These are phyloP conservation scores for Podaxis carcinomalis DNA, from an alignment of 768 basidiomycete genomes.

Conservation along the genomic window DNA sequence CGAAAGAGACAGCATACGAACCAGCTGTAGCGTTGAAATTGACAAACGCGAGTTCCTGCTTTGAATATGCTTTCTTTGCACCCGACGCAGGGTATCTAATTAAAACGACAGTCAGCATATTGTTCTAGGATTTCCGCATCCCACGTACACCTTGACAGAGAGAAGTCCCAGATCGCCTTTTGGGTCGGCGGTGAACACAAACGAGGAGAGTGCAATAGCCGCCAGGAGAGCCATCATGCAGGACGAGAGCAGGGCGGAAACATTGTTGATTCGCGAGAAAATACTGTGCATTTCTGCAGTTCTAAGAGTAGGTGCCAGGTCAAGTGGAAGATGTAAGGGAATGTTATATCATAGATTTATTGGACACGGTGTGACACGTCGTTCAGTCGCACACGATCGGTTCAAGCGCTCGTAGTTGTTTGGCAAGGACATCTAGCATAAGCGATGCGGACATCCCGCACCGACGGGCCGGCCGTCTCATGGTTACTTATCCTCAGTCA, in stretches of 20 bases:
- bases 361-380: conserved; percentile 7
- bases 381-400: conserved; percentile 1
- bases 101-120: neutral
- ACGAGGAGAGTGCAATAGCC: conserved; percentile 70
- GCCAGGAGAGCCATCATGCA: conserved; percentile 70
- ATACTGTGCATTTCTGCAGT: conserved; percentile 58
- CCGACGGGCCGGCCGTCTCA: neutral
- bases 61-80: conserved; percentile 45
- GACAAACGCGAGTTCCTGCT: conserved; percentile 76
- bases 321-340: neutral
- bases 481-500: neutral
- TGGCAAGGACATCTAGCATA: conserved; percentile 9
- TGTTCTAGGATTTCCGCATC: neutral
- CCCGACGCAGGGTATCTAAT: conserved; percentile 41
- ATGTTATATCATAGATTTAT: conserved; percentile 1
- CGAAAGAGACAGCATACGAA: conserved; percentile 24
- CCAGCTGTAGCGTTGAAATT: conserved; percentile 82
- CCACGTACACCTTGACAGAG: conserved; percentile 72
- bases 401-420: conserved; percentile 8
- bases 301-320: neutral
- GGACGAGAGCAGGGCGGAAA: conserved; percentile 68
- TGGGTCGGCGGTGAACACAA: conserved; percentile 56
- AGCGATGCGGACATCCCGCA: neutral
- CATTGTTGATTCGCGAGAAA: conserved; percentile 67
- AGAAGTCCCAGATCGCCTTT: conserved; percentile 54